Base-by-base conservation (phyloP, 129 eudicot species). In the Flaveria linearis region DNA sequence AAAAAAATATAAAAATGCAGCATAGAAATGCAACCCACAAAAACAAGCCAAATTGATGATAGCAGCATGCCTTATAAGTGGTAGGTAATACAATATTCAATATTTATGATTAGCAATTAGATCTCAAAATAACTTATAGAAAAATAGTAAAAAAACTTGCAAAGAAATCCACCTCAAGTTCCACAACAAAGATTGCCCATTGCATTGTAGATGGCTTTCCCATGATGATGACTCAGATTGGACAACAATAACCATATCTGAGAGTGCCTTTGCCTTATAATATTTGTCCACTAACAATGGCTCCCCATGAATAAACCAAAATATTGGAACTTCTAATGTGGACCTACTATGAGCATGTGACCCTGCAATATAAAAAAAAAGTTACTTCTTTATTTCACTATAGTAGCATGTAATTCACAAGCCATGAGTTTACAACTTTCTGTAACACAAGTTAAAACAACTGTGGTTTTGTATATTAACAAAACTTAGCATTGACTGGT, bases 201-300 rank as follows among this genome's bases (percentile, higher is more conserved):
- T 93, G 82, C 98, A 93, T 76, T 93, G 98, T 67, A 93, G 82
- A 84, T 93, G 96, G 71, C 96, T 88, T 84, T 91, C 98, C 97
- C 96, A 93, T 49, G 97, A 81, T 68, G 98, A 69, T 69, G 89
- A 64, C 55, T 93, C 97, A 30, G 98, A 93, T 79, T 93, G 98
- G 69, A 88, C 97, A 69, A 93, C 98, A 52, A 93, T 73, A 73
- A 93, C 88, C 98, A 93, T 93, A 79, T 90, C 97, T 25, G 98
- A 88, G 80, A 93, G 96, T 53, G 97, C 87, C 70, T 91, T 93
- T 17, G 98, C 98, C 82, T 90, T 96, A 79, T 90, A 91, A 85
- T 93, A 90, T 82, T 93, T 93, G 88, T 93, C 97, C 75, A 93
- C 91, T 57, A 93, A 78, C 70, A 93, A 72, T 13, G 97, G 86